phyloP scores from a whole-genome alignment of 768 basidiomycete genomes.

The Mrakia hoshinonis region DNA sequence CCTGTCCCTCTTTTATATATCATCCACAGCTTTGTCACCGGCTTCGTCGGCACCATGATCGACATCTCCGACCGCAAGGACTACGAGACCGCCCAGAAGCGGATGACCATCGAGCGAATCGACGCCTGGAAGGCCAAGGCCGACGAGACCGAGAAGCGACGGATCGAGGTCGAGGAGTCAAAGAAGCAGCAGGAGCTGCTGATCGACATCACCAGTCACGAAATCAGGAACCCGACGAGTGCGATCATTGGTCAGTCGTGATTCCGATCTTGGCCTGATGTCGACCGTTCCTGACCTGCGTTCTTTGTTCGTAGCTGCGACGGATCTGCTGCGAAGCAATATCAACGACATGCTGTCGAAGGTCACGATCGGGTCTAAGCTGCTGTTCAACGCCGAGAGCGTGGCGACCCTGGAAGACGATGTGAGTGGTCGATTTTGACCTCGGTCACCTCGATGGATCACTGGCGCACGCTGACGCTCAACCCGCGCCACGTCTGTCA shows the following conservation, averaged over 20 bases:
- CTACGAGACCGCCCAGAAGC: not conserved
- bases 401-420: slow-evolving; percentile 1
- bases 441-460: not conserved
- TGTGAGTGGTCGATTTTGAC: not conserved
- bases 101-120: slow-evolving; percentile 1
- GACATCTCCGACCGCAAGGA: slow-evolving; percentile 15
- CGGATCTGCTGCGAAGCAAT: slow-evolving; percentile 5
- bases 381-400: not conserved
- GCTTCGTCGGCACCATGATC: slow-evolving; percentile 17
- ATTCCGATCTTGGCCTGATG: not conserved
- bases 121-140: slow-evolving; percentile 1
- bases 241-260: not conserved
- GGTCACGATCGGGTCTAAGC: not conserved
- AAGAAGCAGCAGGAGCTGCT: slow-evolving; percentile 19
- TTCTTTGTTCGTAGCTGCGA: not conserved
- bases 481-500: not conserved
- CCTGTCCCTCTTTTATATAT: not conserved
- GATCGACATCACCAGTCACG: slow-evolving; percentile 14
- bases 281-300: not conserved
- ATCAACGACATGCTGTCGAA: slow-evolving; percentile 12
- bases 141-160: not conserved
- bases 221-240: slow-evolving; percentile 13
- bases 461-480: not conserved
- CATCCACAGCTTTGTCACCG: not conserved
- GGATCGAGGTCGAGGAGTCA: not conserved